Base-by-base conservation (phyloP, 345 rosid species). In the Firmiana major region DNA sequence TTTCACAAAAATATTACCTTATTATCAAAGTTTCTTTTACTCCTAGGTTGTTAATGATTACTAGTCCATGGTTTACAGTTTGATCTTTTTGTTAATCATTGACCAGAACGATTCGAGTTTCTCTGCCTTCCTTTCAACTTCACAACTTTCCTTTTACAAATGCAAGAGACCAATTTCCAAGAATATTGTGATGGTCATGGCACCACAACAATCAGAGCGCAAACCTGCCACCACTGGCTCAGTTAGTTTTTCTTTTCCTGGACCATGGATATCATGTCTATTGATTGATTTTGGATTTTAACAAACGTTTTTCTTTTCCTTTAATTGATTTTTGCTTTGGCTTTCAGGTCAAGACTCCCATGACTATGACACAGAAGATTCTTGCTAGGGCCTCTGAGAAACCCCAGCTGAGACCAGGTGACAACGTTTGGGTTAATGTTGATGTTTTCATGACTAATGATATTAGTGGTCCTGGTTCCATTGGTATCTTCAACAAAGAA, bases 361-460 rank as follows among this genome's bases (percentile, higher is more conserved):
- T 92, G 98, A 93, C 98, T 12, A 86, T 93, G 97, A 96, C 99
- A 7, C 97, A 95, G 84, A 96, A 96, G 86, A 93, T 96, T 42
- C 73, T 96, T 59, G 91, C 98, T 4, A 91, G 85, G 80, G 94
- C 97, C 2, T 78, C 97, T 6, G 93, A 89, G 87, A 92, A 89
- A 79, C 58, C 91, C 6, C 86, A 82, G 66, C 83, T 93, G 83
- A 81, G 76, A 38, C 94, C 98, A 21, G 99, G 98, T 40, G 98
- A 95, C 75, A 93, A 93, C 72, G 90, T 90, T 53, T 96, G 98
- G 99, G 98, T 91, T 66, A 88, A 92, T 38, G 91, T 96, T 76
- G 97, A 96, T 87, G 79, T 89, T 46, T 84, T 96, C 84, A 96
- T 93, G 99, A 96, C 97, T 55, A 96, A 96, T 82, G 99, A 96